A percentile compares a stretch with the other conserved stretches of the same genome.
phyloP scores from a whole-genome alignment of 805 yeast genomes.

The Metschnikowia vanudenii region DNA sequence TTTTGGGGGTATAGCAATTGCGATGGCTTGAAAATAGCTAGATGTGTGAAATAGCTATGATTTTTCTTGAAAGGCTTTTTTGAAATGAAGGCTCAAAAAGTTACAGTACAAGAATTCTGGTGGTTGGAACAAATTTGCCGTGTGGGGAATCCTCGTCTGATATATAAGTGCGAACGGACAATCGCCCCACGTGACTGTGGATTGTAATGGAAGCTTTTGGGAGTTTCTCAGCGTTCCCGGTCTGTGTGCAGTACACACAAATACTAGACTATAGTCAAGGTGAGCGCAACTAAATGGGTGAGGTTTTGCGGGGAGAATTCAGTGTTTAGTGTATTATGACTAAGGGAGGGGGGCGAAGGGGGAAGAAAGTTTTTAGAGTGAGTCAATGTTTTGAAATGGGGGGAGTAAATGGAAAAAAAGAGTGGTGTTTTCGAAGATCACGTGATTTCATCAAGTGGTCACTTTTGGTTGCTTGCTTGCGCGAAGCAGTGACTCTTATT shows the following conservation, averaged over 20 bases:
- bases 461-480: slow-evolving; percentile 1
- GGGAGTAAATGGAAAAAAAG: no score
- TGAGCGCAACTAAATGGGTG: no score
- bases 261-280: no score
- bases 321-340: no score
- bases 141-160: slow-evolving; percentile 2
- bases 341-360: no score
- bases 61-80: background rate
- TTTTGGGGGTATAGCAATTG: no score
- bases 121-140: background rate
- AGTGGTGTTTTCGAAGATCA: no score
- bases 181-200: slow-evolving; percentile 11
- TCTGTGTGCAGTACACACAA: background rate
- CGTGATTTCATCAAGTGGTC: background rate
- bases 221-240: background rate
- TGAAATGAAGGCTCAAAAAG: background rate
- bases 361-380: no score
- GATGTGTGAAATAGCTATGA: background rate
- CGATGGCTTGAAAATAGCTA: no score
- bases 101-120: background rate
- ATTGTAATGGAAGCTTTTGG: slow-evolving; percentile 9
- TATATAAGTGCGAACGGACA: slow-evolving; percentile 6
- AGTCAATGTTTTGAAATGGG: no score
- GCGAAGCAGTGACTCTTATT: no score
- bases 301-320: no score